Conservation (phyloP, 306 rosid genomes). For the Alnus rubra region DNA sequence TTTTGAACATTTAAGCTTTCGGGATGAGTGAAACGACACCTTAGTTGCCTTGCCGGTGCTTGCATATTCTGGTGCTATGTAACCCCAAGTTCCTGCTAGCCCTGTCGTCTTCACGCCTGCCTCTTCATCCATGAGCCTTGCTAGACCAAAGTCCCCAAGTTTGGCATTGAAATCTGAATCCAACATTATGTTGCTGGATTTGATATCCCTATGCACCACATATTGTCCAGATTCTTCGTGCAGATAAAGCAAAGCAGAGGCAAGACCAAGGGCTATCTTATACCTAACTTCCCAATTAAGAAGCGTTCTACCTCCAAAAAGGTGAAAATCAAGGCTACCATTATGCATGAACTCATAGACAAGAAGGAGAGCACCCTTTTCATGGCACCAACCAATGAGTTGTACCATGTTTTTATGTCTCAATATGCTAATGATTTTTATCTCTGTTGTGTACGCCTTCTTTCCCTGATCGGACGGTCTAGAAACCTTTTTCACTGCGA, state of each 20-base stretch:
- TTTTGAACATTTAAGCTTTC: too few relatives aligned
- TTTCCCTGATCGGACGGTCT: constrained; percentile 34
- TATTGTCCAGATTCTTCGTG: constrained; percentile 52
- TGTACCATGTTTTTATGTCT: constrained; percentile 44
- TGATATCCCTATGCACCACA: constrained; percentile 52
- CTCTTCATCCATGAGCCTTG: constrained; percentile 44
- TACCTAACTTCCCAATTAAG: constrained; percentile 38
- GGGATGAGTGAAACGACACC: too few relatives aligned
- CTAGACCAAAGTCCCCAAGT: constrained; percentile 53
- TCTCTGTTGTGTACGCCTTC: constrained; percentile 42
- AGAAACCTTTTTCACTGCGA: constrained; percentile 49
- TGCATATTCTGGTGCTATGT: too few relatives aligned
- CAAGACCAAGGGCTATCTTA: constrained; percentile 34
- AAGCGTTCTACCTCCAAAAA: constrained; percentile 14
- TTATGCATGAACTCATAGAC: constrained; percentile 45
- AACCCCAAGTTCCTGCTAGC: too few relatives aligned
- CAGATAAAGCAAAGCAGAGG: constrained; percentile 39
- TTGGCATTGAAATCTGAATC: constrained; percentile 42
- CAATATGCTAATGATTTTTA: constrained; percentile 44
- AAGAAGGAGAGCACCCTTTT: constrained; percentile 38
- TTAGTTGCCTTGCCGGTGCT: constrained; percentile 11
- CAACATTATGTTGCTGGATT: constrained; percentile 52
- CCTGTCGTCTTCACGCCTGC: background rate
- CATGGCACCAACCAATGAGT: constrained; percentile 50
- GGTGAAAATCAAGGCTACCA: constrained; percentile 46